Evolutionary conservation across 108 stramenopile species (phyloP), one percentile per base, ranked within the genome.

Genomic region (Epithemia pelagica): DNA sequence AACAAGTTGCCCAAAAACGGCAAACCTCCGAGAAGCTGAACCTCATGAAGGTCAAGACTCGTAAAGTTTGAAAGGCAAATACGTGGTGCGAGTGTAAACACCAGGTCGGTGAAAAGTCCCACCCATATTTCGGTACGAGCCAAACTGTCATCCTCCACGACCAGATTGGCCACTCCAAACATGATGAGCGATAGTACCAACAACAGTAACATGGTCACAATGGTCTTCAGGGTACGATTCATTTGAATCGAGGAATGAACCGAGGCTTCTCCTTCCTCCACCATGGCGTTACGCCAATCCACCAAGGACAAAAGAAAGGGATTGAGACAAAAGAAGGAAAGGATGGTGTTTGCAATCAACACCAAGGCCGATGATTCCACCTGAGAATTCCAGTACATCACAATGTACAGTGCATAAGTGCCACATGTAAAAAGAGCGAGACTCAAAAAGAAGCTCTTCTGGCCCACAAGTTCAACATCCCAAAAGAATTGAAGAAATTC

Each of bases 241-340:
- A 66, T 83, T 23, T 27, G 32, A 31, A 72, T 76, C 52, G 78
- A 80, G 15, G 82, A 69, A 68, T 87, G 85, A 23, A 83, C 25
- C 54, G 82, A 69, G 15, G 85, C 85, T 52, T 87, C 85, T 24
- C 62, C 71, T 66, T 87, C 85, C 60, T 87, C 85, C 5, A 59
- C 67, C 82, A 83, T 79, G 62, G 61, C 74, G 52, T 71, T 77
- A 24, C 85, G 51, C 85, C 85, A 87, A 70, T 83, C 85, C 26
- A 53, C 57, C 54, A 83, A 71, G 5, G 78, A 61, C 29, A 83
- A 58, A 28, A 83, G 60, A 76, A 81, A 87, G 15, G 85, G 85
- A 59, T 87, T 79, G 37, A 74, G 59, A 33, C 61, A 76, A 79
- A 54, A 87, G 62, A 67, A 87, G 1, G 76, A 59, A 23, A 87